Base-by-base conservation (phyloP, 1,284 basidiomycete genomes). In the Cutaneotrichosporon sp. region DNA sequence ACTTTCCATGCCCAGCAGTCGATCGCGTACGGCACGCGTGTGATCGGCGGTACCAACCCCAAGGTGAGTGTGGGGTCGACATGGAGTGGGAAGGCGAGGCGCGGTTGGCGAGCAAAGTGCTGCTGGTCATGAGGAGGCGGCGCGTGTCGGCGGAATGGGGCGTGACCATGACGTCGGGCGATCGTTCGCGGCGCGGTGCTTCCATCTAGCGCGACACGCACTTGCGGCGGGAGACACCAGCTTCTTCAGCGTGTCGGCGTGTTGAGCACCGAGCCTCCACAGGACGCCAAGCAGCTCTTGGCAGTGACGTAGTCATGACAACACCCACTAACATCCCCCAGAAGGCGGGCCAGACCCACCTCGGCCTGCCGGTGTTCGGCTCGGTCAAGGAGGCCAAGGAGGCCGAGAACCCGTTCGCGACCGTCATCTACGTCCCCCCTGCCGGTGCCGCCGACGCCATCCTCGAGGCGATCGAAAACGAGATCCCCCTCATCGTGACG, bases 1-100 rank as follows among this genome's bases (percentile, higher is more conserved):
- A 98, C 96, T 72, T 99, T 99, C 87, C 97, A 99, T 85, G 88
- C 89, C 70, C 90, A 87, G 79, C 94, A 98, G 82, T 94, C 97
- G 56, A 83, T 99, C 69, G 91, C 88, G 58, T 99, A 93, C 80
- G 80, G 79, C 62, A 99, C 97, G 65, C 91, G 90, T 66, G 93
- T 99, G 88, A 92, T 99, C 66, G 97, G 96, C 65, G 97, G 97
- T 76, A 94, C 97, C 62, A 95, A 92, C 46, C 97, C 96, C 59
- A 97, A 92, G 66, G 80, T 74, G 56, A 32, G 76, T 73, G 38
- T 4, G 4, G 47, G 31, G 31, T 31, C 18, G 13, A 31, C 18
- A 46, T n/a, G 30, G 36, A 57, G 31, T 32, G 22, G 30, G 42
- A 13, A 36, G 18, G 22, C 26, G 49, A 31, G 36, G n/a, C 2